These are phyloP conservation scores for Cladophialophora immunda DNA, from an alignment of 2,329 filamentous ascomycete genomes.

Conservation along the genomic window DNA sequence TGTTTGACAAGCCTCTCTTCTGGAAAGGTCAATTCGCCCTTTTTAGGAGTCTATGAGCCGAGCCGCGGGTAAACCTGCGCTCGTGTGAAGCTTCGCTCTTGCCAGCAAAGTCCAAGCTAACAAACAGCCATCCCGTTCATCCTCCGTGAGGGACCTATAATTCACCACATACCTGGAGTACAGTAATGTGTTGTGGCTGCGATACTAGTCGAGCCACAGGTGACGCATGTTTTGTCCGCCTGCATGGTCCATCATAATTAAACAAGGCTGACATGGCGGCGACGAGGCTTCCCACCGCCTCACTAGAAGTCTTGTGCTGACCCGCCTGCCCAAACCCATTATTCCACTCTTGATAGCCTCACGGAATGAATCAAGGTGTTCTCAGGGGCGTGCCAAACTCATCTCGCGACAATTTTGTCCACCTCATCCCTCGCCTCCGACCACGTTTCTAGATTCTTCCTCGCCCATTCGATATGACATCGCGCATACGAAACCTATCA, in stretches of 20 bases:
- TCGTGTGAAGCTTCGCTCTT: neutral
- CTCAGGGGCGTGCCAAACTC: neutral
- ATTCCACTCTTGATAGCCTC: neutral
- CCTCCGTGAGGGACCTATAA: neutral
- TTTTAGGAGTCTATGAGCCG: neutral
- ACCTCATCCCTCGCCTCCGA: slow-evolving; percentile 88
- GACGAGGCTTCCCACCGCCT: slow-evolving; percentile 9
- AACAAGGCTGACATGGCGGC: slow-evolving; percentile 8
- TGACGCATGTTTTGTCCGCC: slow-evolving; percentile 8
- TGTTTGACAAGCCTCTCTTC: neutral
- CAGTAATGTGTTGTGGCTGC: neutral
- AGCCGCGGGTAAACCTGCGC: neutral
- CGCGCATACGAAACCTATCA: slow-evolving; percentile 85
- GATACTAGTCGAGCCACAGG: neutral
- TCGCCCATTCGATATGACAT: slow-evolving; percentile 93
- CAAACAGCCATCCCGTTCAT: neutral
- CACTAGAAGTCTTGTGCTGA: neutral
- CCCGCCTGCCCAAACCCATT: neutral
- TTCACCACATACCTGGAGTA: neutral
- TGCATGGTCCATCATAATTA: neutral
- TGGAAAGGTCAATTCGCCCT: neutral
- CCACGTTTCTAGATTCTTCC: slow-evolving; percentile 90
- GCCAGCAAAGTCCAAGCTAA: neutral
- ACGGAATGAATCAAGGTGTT: neutral
- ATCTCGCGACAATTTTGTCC: slow-evolving; percentile 73